These are phyloP conservation scores for Cenchrus purpureus DNA, from an alignment of 176 grass and related monocot genomes.

Conservation along the genomic window DNA sequence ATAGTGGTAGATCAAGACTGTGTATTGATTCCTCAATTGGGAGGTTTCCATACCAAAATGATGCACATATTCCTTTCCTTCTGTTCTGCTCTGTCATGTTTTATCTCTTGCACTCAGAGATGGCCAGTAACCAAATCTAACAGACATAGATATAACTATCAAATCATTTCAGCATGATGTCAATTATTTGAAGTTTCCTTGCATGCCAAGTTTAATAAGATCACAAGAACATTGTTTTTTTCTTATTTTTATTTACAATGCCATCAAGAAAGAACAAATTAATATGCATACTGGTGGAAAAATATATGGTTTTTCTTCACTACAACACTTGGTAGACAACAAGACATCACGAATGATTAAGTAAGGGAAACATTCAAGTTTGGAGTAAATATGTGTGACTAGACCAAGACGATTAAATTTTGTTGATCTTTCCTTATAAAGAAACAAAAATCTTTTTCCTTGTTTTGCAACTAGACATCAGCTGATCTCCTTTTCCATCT, in stretches of 20 bases:
- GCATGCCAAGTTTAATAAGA: neutral
- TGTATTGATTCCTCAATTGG: neutral
- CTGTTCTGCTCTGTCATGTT: neutral
- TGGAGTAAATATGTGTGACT: neutral
- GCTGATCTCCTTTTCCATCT: neutral
- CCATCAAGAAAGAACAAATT: neutral
- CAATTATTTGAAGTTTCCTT: neutral
- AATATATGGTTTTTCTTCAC: neutral
- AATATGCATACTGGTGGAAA: too few species aligned
- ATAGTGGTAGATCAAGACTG: slow-evolving; percentile 13
- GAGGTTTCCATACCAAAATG: slow-evolving; percentile 12
- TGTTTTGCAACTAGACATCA: too few species aligned
- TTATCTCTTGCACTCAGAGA: neutral
- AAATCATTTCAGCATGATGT: neutral
- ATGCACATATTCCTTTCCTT: neutral
- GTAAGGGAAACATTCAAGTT: neutral
- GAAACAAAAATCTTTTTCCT: neutral
- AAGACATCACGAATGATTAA: neutral
- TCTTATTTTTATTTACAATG: neutral
- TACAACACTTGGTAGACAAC: neutral
- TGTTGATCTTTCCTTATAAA: neutral
- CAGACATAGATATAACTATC: neutral
- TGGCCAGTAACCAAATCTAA: neutral
- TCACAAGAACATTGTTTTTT: neutral
- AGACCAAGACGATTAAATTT: neutral